Evolutionary conservation across 805 yeast species (phyloP).

Genomic region (Phaffomyces thermotolerans): DNA sequence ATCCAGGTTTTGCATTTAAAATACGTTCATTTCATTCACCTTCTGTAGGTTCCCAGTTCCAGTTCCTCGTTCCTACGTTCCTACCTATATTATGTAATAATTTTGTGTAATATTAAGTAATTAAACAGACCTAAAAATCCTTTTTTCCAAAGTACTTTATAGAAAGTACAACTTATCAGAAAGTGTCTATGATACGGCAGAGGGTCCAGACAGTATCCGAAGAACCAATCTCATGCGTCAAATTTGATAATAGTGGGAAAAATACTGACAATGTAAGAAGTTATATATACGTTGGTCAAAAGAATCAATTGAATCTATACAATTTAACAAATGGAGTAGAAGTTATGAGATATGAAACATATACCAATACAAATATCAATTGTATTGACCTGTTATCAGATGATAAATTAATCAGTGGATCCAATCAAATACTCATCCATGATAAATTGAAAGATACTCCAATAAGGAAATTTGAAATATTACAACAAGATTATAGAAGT

Average conservation of each 20-base stretch:
- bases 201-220: too few relatives aligned
- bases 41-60: too few relatives aligned
- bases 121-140: too few relatives aligned
- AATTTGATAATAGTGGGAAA: not conserved
- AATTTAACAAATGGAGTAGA: not conserved
- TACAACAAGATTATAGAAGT: slow-evolving; percentile 4
- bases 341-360: slow-evolving; percentile 4
- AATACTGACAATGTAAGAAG: not conserved
- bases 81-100: too few relatives aligned
- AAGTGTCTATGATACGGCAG: too few relatives aligned
- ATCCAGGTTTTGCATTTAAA: too few relatives aligned
- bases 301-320: slow-evolving; percentile 1
- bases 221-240: not conserved
- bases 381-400: slow-evolving; percentile 4
- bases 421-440: slow-evolving; percentile 12
- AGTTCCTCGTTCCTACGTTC: too few relatives aligned
- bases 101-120: too few relatives aligned
- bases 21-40: too few relatives aligned
- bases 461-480: slow-evolving; percentile 6
- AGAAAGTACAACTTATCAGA: too few relatives aligned
- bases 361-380: slow-evolving; percentile 6
- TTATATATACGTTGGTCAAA: slow-evolving; percentile 9
- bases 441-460: slow-evolving; percentile 7
- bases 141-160: too few relatives aligned
- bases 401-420: slow-evolving; percentile 10